Base-by-base conservation (phyloP, 352 stramenopile genomes). In the Heterotrichella gracilis region DNA sequence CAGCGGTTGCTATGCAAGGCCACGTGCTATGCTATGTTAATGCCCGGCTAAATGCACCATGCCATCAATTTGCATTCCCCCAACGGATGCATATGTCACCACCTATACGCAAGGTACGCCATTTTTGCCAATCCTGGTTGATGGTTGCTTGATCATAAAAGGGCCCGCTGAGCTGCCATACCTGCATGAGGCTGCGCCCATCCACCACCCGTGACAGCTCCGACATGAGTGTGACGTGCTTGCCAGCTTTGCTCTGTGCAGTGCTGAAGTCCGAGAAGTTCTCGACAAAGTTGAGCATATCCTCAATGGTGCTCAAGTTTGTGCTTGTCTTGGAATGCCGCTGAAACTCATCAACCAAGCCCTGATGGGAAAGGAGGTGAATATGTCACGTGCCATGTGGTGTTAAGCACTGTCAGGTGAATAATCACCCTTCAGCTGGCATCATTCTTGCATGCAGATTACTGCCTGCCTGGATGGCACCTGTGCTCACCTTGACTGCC, bases 201-300 rank as follows among this genome's bases (percentile, higher is more conserved):
- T 96, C 89, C 1, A 98, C 90, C 23, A 94, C 81, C n/a, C 92
- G 81, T 39, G 86, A 85, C 22, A 99, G 77, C 75, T 99, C 92
- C 68, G 85, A 85, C 82, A 97, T 94, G 66, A 99, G 82, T 25
- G 93, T 92, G 69, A 99, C 90, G 77, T 99, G 93, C 79, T 98
- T 98, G 24, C 85, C 94, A 1, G 97, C 90, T 25, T 90, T 94
- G 68, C 95, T 86, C 0, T 82, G 91, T 76, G 94, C 82, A 69
- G 87, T 90, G 68, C 89, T 78, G 72, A 97, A 89, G 25, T 92
- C 85, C 3, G 89, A 88, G 76, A 94, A 97, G 71, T 90, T 91
- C 64, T 98, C 88, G 81, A 98, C 82, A 73, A 97, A 97, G 17
- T 80, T 78, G 77, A 97, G 91, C 92, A 99, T 99, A 77, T 97